Percentiles rank a stretch among this genome's conserved stretches.
These are phyloP conservation scores for Corynespora cassiicola DNA, from an alignment of 2,329 filamentous ascomycete genomes.

Conservation along the genomic window DNA sequence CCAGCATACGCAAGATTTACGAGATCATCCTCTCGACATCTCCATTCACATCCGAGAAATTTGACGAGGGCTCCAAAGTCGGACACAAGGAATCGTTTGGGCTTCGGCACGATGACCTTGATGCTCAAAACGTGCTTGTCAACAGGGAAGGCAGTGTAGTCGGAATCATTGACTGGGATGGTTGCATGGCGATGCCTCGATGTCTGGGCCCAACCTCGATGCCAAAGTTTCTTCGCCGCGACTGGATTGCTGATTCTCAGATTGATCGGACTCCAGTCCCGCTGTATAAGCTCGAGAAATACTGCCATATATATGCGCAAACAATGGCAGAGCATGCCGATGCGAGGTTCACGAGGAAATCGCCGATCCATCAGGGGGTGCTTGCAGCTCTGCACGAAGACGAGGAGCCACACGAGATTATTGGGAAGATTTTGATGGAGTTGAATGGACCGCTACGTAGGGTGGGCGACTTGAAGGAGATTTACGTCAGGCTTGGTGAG, in stretches of 20 bases:
- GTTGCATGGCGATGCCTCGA: constrained; percentile 9
- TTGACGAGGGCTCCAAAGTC: too few species aligned
- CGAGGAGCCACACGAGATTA: constrained; percentile 2
- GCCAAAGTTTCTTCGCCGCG: constrained; percentile 9
- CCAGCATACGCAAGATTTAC: constrained; percentile 3
- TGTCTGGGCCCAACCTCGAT: constrained; percentile 10
- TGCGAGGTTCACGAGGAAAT: not conserved
- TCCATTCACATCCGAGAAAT: not conserved
- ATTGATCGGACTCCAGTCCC: constrained; percentile 10
- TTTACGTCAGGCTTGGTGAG: constrained; percentile 4
- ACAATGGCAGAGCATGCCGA: constrained; percentile 1
- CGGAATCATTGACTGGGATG: constrained; percentile 21
- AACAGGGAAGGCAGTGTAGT: constrained; percentile 4
- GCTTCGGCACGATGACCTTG: constrained; percentile 13
- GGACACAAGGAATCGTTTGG: constrained; percentile 11
- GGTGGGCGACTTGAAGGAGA: constrained; percentile 2
- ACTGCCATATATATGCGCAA: not conserved
- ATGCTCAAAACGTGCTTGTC: constrained; percentile 17
- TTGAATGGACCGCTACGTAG: constrained; percentile 9
- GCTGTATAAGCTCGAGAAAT: not conserved
- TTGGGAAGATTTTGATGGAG: constrained; percentile 8
- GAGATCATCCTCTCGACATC: constrained; percentile 4
- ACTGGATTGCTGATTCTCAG: too few species aligned
- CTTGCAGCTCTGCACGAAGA: constrained; percentile 9
- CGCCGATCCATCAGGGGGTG: not conserved